Evolutionary conservation across 306 rosid genomes (phyloP).

Genomic region (Vigna hirtella): DNA sequence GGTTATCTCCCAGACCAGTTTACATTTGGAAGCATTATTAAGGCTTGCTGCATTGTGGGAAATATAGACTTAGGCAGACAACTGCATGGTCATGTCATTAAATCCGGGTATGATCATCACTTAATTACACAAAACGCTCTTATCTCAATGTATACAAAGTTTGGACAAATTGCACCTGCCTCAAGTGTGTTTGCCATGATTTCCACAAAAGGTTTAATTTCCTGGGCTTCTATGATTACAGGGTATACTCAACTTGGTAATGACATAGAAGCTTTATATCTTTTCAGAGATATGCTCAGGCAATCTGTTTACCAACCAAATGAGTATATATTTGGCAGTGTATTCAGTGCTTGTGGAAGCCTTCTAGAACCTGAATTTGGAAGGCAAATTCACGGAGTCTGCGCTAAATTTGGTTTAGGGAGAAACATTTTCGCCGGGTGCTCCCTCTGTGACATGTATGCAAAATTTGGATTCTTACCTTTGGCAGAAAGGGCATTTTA

Average conservation of each 20-base stretch:
- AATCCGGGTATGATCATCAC: conserved; percentile 59
- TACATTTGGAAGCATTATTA: conserved; percentile 74
- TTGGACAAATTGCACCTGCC: conserved; percentile 61
- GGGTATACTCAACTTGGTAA: conserved; percentile 77
- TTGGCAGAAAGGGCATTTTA: conserved; percentile 61
- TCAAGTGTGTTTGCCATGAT: conserved; percentile 58
- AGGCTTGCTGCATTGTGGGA: conserved; percentile 64
- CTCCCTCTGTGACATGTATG: conserved; percentile 85
- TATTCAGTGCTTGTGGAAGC: conserved; percentile 72
- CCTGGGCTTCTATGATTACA: conserved; percentile 80
- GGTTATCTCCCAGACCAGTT: conserved; percentile 70
- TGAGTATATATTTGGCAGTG: conserved; percentile 72
- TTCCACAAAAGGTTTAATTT: conserved; percentile 66
- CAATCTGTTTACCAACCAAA: conserved; percentile 66
- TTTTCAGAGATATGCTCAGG: conserved; percentile 68
- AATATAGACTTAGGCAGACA: conserved; percentile 63
- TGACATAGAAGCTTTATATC: conserved; percentile 65
- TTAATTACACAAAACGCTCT: conserved; percentile 76
- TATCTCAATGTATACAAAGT: conserved; percentile 74
- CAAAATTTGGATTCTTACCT: conserved; percentile 61
- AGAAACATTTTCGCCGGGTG: conserved; percentile 72
- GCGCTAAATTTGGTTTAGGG: conserved; percentile 70
- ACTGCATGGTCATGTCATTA: conserved; percentile 70
- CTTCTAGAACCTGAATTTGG: conserved; percentile 72
- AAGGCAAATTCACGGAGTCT: conserved; percentile 71